Base-by-base conservation (phyloP, 1,139 yeast species). In the Wickerhamomyces sp. region DNA sequence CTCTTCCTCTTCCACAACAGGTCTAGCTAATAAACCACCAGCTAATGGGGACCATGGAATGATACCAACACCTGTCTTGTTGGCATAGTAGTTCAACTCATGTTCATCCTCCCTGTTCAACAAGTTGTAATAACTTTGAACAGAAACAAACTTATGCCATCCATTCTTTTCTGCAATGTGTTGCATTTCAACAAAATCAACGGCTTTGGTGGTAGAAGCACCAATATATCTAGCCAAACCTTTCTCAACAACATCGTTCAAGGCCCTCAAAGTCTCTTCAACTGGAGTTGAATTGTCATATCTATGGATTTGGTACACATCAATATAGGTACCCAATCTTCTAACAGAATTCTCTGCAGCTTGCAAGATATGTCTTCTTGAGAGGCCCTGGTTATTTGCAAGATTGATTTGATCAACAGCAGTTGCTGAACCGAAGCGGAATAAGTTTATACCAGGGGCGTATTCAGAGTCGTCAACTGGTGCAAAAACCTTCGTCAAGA, bases 21-120 rank as follows among this genome's bases (percentile, higher is more conserved):
- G 76, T 48, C 75, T 63, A 1, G 77, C 63, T 34, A 74, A 59
- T 1, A 68, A 31, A 10, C 79, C 79, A 40, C 72, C 52, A 1
- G 76, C 76, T 43, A 62, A 60, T n/a, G 79, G 78, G 2, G 76
- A 69, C 69, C 72, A 74, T 3, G 79, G 78, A 37, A 73, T 66
- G 22, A 73, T 42, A 1, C 75, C 76, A 28, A 73, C 70, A 14
- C 51, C 52, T 21, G 55, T 58, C 16, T 46, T 52, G 18, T 52
- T 47, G 20, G 52, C 49, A 51, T 64, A 75, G 17, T 74, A 75
- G 41, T 65, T 71, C 65, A 72, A 59, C 48, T 75, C 80, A 29
- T 70, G 51, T 52, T 75, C 81, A 43, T 75, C 80, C 51, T 74
- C 78, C 28, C 81, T 61, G 48, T 70, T 61, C 8, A 74, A 40